A percentile compares a stretch with the other conserved stretches of the same genome.
Evolutionary conservation across 148 eudicot species (phyloP).

Genomic region (Fagopyrum homotropicum): DNA sequence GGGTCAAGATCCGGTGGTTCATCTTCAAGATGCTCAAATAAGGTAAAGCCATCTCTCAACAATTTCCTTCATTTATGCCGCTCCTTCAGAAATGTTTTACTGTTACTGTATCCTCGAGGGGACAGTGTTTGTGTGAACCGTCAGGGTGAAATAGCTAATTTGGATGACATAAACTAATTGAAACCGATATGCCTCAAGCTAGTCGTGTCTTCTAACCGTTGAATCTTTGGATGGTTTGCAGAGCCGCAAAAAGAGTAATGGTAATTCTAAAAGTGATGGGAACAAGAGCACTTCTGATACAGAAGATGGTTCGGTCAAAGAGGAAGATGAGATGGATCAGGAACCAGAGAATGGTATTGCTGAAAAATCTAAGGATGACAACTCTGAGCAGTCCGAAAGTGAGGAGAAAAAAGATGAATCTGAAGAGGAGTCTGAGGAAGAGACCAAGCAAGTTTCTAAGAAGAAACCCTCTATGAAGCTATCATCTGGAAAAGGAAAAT

Average conservation of each 20-base stretch:
- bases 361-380: constrained; percentile 41
- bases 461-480: constrained; percentile 38
- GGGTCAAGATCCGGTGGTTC: constrained; percentile 35
- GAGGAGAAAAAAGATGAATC: constrained; percentile 41
- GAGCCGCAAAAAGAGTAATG: constrained; percentile 34
- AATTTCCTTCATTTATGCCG: too few species aligned
- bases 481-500: constrained; percentile 42
- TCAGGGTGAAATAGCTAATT: not conserved
- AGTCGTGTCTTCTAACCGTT: too few species aligned
- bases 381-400: constrained; percentile 39
- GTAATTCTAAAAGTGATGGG: constrained; percentile 25
- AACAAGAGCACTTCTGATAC: constrained; percentile 33
- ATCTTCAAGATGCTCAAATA: constrained; percentile 53
- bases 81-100: too few species aligned
- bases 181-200: too few species aligned
- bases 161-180: too few species aligned
- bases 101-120: too few species aligned
- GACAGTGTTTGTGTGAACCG: too few species aligned
- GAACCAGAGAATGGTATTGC: constrained; percentile 41
- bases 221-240: constrained; percentile 8
- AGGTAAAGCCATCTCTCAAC: constrained; percentile 37
- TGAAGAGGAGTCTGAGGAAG: constrained; percentile 40
- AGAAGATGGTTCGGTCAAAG: constrained; percentile 23
- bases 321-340: constrained; percentile 27
- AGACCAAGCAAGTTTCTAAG: constrained; percentile 25